Evolutionary conservation across 2,329 filamentous ascomycete genomes (phyloP).

Genomic region (Coniochaeta sp.): DNA sequence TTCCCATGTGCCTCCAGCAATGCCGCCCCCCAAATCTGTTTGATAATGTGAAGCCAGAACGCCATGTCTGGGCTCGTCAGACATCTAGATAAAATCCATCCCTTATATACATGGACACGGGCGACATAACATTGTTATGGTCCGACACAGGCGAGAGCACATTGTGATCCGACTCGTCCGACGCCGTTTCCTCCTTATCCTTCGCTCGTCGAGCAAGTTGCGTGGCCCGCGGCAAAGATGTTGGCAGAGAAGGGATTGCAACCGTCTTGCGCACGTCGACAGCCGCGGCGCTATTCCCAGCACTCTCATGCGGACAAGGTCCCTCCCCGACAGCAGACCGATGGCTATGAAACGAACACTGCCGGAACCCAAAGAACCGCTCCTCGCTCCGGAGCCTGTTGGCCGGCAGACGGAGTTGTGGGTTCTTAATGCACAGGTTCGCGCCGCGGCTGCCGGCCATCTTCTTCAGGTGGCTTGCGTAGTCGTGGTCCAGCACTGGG

Average conservation of each 20-base stretch:
- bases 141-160: conserved; percentile 4
- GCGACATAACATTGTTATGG: conserved; percentile 3
- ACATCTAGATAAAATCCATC: conserved; percentile 1
- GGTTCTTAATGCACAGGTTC: conserved; percentile 51
- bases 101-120: not conserved
- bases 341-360: conserved; percentile 55
- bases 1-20: not conserved
- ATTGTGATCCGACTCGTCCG: conserved; percentile 8
- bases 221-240: not conserved
- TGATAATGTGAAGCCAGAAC: not conserved
- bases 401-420: conserved; percentile 49
- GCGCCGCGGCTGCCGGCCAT: conserved; percentile 39
- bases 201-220: not conserved
- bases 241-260: conserved; percentile 3
- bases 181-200: conserved; percentile 11
- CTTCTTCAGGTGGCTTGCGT: conserved; percentile 43
- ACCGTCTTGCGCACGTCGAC: not conserved
- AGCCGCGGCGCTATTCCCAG: not conserved
- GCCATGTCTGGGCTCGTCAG: not conserved
- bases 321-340: conserved; percentile 46
- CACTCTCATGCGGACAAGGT: conserved; percentile 37
- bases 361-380: conserved; percentile 52
- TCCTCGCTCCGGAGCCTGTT: conserved; percentile 50
- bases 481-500: conserved; percentile 42
- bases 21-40: too few relatives aligned